Evolutionary conservation across 2,329 filamentous ascomycete genomes (phyloP).

Genomic region (Cytospora schulzeri): DNA sequence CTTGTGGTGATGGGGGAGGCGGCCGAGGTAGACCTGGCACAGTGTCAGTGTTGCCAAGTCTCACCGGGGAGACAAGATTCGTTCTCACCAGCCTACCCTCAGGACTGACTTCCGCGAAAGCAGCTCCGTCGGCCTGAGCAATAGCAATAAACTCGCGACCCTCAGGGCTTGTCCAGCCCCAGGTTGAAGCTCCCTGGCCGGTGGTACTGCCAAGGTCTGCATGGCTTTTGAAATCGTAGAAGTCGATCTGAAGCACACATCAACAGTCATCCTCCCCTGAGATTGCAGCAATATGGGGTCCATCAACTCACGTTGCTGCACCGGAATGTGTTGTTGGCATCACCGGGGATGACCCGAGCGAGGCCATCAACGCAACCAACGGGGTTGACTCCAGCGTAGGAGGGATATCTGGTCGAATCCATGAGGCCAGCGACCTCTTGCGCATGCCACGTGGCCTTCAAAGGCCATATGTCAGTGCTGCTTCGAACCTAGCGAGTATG

Average conservation of each 20-base stretch:
- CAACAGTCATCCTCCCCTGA: not conserved
- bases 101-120: slow-evolving; percentile 50
- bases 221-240: slow-evolving; percentile 59
- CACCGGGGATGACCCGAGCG: slow-evolving; percentile 47
- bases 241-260: slow-evolving; percentile 38
- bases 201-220: slow-evolving; percentile 50
- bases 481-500: not conserved
- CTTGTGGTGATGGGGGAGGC: slow-evolving; percentile 45
- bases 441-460: slow-evolving; percentile 13
- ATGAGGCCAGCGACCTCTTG: slow-evolving; percentile 11
- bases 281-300: not conserved
- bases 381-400: slow-evolving; percentile 7
- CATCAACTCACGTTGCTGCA: slow-evolving; percentile 46
- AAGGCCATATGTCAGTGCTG: not conserved
- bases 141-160: slow-evolving; percentile 54
- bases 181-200: slow-evolving; percentile 42
- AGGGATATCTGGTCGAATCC: slow-evolving; percentile 7
- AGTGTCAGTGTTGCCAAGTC: not conserved
- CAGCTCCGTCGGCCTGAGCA: slow-evolving; percentile 52
- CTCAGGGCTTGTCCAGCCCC: slow-evolving; percentile 51
- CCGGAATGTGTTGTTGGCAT: slow-evolving; percentile 49
- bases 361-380: slow-evolving; percentile 45
- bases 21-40: slow-evolving; percentile 44
- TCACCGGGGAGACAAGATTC: too few relatives aligned
- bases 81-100: slow-evolving; percentile 43